These are phyloP conservation scores for Corylus americana DNA, from an alignment of 306 rosid genomes.

Conservation along the genomic window DNA sequence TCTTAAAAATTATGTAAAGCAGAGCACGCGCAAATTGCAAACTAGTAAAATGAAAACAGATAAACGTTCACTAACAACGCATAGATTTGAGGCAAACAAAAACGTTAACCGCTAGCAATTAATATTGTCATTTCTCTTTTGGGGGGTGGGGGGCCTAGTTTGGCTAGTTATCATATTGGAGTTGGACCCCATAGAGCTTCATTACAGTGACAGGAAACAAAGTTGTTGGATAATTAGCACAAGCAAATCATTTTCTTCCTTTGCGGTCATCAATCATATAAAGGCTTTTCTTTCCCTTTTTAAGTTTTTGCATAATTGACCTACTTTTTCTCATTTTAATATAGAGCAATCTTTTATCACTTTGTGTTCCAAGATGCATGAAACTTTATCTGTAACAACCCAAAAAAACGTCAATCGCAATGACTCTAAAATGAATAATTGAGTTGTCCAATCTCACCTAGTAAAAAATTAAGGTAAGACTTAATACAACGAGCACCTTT, in stretches of 20 bases:
- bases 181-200: background rate
- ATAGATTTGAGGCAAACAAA: background rate
- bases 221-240: background rate
- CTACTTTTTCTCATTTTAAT: background rate
- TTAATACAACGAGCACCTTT: no score
- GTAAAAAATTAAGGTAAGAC: no score
- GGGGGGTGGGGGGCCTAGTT: background rate
- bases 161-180: background rate
- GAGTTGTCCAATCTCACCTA: no score
- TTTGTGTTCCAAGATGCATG: background rate
- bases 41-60: background rate
- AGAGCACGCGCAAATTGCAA: background rate
- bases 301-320: background rate
- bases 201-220: background rate
- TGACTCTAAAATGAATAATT: no score
- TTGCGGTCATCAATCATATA: background rate
- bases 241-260: background rate
- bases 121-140: background rate
- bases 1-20: constrained; percentile 4
- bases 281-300: background rate
- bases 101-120: background rate
- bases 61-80: background rate
- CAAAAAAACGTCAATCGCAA: no score
- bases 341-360: background rate
- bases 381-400: background rate